Evolutionary conservation across 2,329 filamentous ascomycete species (phyloP), one percentile per base, ranked within the genome.

Genomic region (Leptodontidium sp.): DNA sequence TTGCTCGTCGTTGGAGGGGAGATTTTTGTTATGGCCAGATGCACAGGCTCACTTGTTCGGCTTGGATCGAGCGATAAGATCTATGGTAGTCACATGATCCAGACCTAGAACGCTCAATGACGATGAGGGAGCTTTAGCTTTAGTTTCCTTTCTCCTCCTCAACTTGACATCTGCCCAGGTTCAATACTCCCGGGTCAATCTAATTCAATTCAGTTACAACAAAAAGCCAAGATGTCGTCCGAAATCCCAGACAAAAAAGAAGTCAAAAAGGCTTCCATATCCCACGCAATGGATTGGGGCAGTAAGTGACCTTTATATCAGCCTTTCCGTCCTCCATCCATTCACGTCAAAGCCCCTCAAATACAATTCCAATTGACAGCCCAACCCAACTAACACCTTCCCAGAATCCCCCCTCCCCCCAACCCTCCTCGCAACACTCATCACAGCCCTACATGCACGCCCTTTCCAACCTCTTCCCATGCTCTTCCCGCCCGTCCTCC

Each of bases 401-500:
- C 57, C 75, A 91, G 89, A 89, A 79, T 88, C 86, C 68, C 84
- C 89, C 9, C 84, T 92, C 40, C 88, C 90, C 1, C 86, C 90
- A 29, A 89, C 87, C 12, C 79, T 90, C 14, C 85, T 91, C 53
- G 90, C 90, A 67, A 90, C 89, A 9, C 82, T 92, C 53, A 86
- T 91, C 73, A 86, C 88, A 50, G 88, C 89, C 12, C 88, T 91
- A 74, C 87, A 91, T 81, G 82, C 86, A 53, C 87, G 88, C n/a
- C 90, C 90, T 8, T 88, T 90, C 78, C 88, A 90, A 77, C 76
- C 83, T 7, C 81, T 92, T 0, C 90, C 90, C 4, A 89, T 92
- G 85, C 79, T 90, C 71, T 91, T 92, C 77, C 86, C 89, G 4
- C 89, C 89, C 1, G 81, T 90, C 66, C 83, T 92, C 2, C 83